Evolutionary conservation across 495 filamentous ascomycete genomes (phyloP), one percentile per base, ranked within the genome.

Genomic region (Tuber brumale): DNA sequence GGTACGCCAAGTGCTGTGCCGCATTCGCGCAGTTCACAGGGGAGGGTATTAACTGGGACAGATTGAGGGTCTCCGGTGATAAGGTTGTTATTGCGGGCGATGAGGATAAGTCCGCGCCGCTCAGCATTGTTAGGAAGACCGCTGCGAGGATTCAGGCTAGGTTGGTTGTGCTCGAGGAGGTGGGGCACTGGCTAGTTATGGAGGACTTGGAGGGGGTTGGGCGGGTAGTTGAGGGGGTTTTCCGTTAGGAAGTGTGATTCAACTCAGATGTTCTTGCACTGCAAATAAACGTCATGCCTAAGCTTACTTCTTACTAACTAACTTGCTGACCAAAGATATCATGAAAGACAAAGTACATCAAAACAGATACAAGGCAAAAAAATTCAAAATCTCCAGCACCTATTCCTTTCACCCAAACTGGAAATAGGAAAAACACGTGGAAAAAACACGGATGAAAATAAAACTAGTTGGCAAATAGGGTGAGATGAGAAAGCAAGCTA

Each of bases 1-100:
- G 86, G 16, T 89, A 88, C 78, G 87, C 87, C 0, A 89, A 89
- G 76, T 87, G 84, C 0, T 89, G 87, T 73, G 82, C 84, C 19
- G 87, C 88, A 19, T 83, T 88, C 46, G 86, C 87, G 42, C 57
- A 77, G 84, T 10, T 83, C 85, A 9, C 83, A 81, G 23, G 72
- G 73, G 21, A 74, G 82, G 45, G 74, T 82, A 51, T 70, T 85
- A 23, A 57, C 75, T 31, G 72, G 80, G 41, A 45, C 86, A 12
- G 23, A 31, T 5, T 42, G 19, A 31, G 18, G 39, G 46, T 21
- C 16, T 71, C 72, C 1, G 77, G 81, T 18, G 80, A 82, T 43
- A 81, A 80, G 10, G 77, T 84, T 35, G 78, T 88, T 71, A 74
- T 87, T 19, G 85, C 85, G 10, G 86, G 86, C 2, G 82, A 84